A percentile compares a stretch with the other conserved stretches of the same genome.
Evolutionary conservation across 805 yeast species (phyloP).

Genomic region (Saccharomyces eubayanus): DNA sequence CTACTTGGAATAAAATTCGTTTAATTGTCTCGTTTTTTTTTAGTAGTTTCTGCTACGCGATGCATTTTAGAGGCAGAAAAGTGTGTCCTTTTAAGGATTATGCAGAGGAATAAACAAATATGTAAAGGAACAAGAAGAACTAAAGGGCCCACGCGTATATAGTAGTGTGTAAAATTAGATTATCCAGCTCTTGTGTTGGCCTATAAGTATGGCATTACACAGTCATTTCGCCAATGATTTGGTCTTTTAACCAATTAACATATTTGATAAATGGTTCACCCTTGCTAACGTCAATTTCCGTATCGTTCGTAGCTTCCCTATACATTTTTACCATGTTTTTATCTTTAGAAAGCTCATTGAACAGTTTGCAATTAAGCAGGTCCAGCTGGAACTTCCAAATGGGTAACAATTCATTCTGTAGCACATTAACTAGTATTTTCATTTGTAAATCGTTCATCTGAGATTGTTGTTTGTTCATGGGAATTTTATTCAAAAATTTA

Average conservation of each 20-base stretch:
- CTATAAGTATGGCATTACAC: background rate
- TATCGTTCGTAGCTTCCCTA: constrained; percentile 6
- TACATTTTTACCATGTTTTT: constrained; percentile 8
- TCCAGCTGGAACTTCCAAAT: constrained; percentile 22
- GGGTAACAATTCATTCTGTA: constrained; percentile 16
- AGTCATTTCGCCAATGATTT: constrained; percentile 11
- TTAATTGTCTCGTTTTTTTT: background rate
- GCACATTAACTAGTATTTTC: constrained; percentile 13
- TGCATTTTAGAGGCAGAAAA: background rate
- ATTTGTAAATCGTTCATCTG: constrained; percentile 14
- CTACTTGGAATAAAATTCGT: background rate
- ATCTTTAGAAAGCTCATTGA: constrained; percentile 9
- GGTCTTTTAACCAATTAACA: constrained; percentile 20
- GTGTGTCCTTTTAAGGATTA: background rate
- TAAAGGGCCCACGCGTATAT: background rate
- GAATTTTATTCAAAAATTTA: constrained; percentile 17
- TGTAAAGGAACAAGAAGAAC: background rate
- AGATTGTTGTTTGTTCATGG: constrained; percentile 11
- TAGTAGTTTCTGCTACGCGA: background rate
- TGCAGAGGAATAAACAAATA: background rate
- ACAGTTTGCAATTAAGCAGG: constrained; percentile 15
- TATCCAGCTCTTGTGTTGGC: background rate
- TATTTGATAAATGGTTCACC: constrained; percentile 13
- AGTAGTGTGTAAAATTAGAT: background rate
- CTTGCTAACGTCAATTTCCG: constrained; percentile 4